phyloP scores from a whole-genome alignment of 495 filamentous ascomycete species.

The Podospora fimiseda region DNA sequence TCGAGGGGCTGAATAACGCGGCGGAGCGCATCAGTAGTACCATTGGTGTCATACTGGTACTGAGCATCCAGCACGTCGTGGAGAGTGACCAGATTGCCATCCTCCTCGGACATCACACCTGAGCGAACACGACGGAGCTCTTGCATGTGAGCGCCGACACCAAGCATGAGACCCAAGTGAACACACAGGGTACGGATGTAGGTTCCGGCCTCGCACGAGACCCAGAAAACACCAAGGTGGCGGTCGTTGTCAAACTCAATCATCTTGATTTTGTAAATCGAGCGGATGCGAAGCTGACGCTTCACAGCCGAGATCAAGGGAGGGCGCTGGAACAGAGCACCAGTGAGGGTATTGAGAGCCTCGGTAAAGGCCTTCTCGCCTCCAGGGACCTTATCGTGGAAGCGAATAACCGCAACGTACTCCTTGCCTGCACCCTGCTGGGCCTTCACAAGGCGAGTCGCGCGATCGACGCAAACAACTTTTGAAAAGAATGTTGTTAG shows the following conservation, averaged over 20 bases:
- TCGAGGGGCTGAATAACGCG: slow-evolving; percentile 85
- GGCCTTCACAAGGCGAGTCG: slow-evolving; percentile 93
- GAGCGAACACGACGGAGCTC: slow-evolving; percentile 88
- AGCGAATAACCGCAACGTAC: slow-evolving; percentile 74
- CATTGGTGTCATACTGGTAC: slow-evolving; percentile 84
- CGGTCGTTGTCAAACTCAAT: slow-evolving; percentile 97
- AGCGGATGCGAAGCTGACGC: slow-evolving; percentile 93
- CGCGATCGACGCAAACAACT: slow-evolving; percentile 87
- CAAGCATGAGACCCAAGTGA: slow-evolving; percentile 84
- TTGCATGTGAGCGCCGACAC: slow-evolving; percentile 97
- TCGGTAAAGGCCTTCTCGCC: slow-evolving; percentile 83
- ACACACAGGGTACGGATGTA: slow-evolving; percentile 98
- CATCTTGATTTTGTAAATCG: slow-evolving; percentile 90
- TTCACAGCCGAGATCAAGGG: slow-evolving; percentile 97
- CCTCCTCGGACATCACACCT: slow-evolving; percentile 88
- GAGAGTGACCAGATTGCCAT: slow-evolving; percentile 74
- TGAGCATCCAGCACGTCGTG: slow-evolving; percentile 96
- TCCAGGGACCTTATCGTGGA: slow-evolving; percentile 87
- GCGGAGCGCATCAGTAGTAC: slow-evolving; percentile 82
- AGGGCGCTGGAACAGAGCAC: slow-evolving; percentile 94
- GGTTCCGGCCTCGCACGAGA: slow-evolving; percentile 95
- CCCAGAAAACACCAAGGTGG: slow-evolving; percentile 98
- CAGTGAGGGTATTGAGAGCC: slow-evolving; percentile 89
- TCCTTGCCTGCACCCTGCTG: slow-evolving; percentile 94
- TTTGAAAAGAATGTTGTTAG: neutral